Percentiles rank a stretch among this genome's conserved stretches.
Conservation (phyloP, 2,329 filamentous ascomycete species). For the Aspergillus felis region DNA sequence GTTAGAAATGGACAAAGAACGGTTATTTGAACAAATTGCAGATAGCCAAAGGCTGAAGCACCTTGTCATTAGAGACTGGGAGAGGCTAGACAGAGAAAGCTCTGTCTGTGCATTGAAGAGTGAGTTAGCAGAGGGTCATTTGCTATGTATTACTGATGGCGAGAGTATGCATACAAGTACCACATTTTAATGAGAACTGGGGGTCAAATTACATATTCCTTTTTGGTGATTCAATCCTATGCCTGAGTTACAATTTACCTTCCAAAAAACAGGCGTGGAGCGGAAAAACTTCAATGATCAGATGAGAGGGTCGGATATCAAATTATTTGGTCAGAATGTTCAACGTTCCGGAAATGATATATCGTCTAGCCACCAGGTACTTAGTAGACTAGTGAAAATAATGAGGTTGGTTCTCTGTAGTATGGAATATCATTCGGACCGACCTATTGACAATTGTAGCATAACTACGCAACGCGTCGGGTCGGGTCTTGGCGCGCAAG, state of each 20-base stretch:
- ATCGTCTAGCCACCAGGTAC: not conserved
- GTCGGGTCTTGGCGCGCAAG: conserved; percentile 18
- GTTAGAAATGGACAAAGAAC: conserved; percentile 44
- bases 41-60: conserved; percentile 44
- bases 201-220: not conserved
- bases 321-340: not conserved
- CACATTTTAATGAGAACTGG: conserved; percentile 30
- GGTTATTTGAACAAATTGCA: conserved; percentile 41
- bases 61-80: conserved; percentile 44
- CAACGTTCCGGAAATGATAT: no score
- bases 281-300: not conserved
- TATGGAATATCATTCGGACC: not conserved
- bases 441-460: not conserved
- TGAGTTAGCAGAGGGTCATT: conserved; percentile 46
- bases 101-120: conserved; percentile 45
- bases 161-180: conserved; percentile 40
- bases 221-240: not conserved
- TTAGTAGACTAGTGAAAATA: not conserved
- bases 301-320: not conserved
- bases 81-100: conserved; percentile 45
- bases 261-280: not conserved
- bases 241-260: no score
- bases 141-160: conserved; percentile 44
- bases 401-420: not conserved
- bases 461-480: conserved; percentile 4